A percentile compares a stretch with the other conserved stretches of the same genome.
These are phyloP conservation scores for Aureobasidium mangrovei DNA, from an alignment of 2,329 filamentous ascomycete genomes.

Conservation along the genomic window DNA sequence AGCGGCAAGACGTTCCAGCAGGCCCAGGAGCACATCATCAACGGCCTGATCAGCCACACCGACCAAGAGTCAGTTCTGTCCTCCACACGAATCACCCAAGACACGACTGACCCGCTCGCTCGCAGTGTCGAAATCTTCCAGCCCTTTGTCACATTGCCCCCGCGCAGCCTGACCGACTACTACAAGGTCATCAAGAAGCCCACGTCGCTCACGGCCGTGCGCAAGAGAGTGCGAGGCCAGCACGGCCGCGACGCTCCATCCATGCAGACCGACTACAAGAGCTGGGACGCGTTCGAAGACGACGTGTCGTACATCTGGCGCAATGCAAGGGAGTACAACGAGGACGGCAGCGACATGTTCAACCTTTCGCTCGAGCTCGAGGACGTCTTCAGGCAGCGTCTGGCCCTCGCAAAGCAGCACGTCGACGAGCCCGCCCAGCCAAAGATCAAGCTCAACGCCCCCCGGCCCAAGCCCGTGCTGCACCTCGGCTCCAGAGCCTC, in stretches of 20 bases:
- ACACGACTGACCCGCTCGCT: constrained; percentile 23
- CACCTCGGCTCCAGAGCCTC: constrained; percentile 31
- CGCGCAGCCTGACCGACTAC: constrained; percentile 71
- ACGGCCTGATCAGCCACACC: constrained; percentile 59
- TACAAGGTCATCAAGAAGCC: constrained; percentile 77
- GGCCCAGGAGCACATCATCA: constrained; percentile 76
- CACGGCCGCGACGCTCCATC: constrained; percentile 57
- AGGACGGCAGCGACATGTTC: constrained; percentile 81
- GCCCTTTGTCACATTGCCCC: constrained; percentile 70
- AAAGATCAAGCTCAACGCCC: constrained; percentile 73
- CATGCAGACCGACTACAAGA: constrained; percentile 61
- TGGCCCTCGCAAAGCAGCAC: constrained; percentile 62
- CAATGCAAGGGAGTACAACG: constrained; percentile 84
- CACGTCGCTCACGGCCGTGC: constrained; percentile 65
- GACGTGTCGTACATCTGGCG: constrained; percentile 74
- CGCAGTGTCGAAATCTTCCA: constrained; percentile 63
- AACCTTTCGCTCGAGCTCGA: constrained; percentile 69
- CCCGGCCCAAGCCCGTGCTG: constrained; percentile 34
- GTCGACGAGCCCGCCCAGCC: constrained; percentile 65
- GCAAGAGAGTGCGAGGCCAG: constrained; percentile 67
- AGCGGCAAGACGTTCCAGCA: constrained; percentile 70
- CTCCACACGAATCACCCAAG: neutral
- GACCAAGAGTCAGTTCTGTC: constrained; percentile 52
- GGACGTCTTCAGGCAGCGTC: constrained; percentile 58
- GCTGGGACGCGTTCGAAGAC: constrained; percentile 73